phyloP scores from a whole-genome alignment of 1,284 basidiomycete genomes.

The Rugosomyces carneus region DNA sequence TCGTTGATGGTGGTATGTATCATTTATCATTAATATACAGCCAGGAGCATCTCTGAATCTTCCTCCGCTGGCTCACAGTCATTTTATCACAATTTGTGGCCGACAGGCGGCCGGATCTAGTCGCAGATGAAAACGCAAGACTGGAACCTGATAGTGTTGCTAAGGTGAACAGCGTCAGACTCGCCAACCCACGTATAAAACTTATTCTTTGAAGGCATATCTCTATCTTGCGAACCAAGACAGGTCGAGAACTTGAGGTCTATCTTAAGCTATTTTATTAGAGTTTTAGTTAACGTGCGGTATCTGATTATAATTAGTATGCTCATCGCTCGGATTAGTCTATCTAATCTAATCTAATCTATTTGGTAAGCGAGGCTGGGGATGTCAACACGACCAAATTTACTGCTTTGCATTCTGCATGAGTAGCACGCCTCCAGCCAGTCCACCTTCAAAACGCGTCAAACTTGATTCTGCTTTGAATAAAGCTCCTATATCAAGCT shows the following conservation, averaged over 20 bases:
- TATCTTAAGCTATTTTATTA: no score
- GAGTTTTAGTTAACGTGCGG: no score
- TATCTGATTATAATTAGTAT: no score
- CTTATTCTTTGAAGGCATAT: slow-evolving; percentile 32
- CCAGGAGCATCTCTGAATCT: neutral
- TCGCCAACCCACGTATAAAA: slow-evolving; percentile 2
- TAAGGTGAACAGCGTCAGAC: slow-evolving; percentile 32
- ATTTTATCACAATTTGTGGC: slow-evolving; percentile 45
- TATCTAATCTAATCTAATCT: slow-evolving; percentile 1
- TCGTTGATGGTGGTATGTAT: slow-evolving; percentile 54
- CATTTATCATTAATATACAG: neutral
- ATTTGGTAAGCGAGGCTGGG: neutral
- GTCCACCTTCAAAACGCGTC: slow-evolving; percentile 23
- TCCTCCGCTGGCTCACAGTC: slow-evolving; percentile 11
- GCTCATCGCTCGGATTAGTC: no score
- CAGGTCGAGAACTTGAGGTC: slow-evolving; percentile 28
- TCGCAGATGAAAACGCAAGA: slow-evolving; percentile 38
- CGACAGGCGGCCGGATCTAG: slow-evolving; percentile 32
- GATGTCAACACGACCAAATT: neutral
- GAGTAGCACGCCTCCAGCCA: slow-evolving; percentile 14
- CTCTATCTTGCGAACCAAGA: slow-evolving; percentile 55
- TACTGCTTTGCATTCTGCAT: slow-evolving; percentile 14
- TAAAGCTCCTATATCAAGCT: neutral
- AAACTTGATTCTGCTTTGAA: slow-evolving; percentile 19
- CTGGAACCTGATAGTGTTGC: slow-evolving; percentile 65